Conservation (phyloP, 2,329 filamentous ascomycete genomes). For the Cercospora brassicicola region DNA sequence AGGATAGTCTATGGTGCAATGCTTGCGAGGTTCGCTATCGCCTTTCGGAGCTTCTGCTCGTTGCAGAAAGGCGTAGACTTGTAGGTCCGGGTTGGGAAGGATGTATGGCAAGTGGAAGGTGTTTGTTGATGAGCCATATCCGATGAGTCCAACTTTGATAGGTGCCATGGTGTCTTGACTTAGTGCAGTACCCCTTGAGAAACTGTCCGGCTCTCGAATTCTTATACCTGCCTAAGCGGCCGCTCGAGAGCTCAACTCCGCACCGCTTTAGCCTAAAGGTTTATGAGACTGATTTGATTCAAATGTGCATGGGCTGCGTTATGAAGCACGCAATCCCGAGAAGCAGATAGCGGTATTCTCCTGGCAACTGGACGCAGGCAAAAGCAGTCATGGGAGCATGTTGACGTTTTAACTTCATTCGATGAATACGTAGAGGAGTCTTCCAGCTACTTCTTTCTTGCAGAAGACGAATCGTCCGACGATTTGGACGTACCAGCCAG, state of each 20-base stretch:
- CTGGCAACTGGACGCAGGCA: too few species aligned
- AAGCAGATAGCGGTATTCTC: neutral
- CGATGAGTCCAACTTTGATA: conserved; percentile 53
- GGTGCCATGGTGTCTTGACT: conserved; percentile 25
- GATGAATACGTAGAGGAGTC: neutral
- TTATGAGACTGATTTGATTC: neutral
- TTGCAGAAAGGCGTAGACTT: conserved; percentile 53
- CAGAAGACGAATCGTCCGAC: conserved; percentile 17
- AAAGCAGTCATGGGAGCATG: neutral
- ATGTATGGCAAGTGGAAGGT: conserved; percentile 56
- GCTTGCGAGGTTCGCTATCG: conserved; percentile 40
- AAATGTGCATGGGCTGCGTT: neutral
- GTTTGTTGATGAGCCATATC: conserved; percentile 53
- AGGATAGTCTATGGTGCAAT: conserved; percentile 54
- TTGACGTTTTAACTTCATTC: neutral
- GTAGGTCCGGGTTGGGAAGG: conserved; percentile 48
- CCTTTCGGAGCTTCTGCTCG: conserved; percentile 44
- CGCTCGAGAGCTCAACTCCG: conserved; percentile 4
- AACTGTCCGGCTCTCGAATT: neutral
- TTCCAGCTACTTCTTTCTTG: conserved; percentile 24
- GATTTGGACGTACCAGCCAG: conserved; percentile 57
- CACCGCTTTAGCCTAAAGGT: conserved; percentile 15
- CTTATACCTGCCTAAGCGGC: conserved; percentile 12
- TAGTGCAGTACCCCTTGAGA: neutral
- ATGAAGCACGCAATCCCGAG: neutral